Conservation (phyloP, 306 rosid genomes). For the Phaseolus lunatus region DNA sequence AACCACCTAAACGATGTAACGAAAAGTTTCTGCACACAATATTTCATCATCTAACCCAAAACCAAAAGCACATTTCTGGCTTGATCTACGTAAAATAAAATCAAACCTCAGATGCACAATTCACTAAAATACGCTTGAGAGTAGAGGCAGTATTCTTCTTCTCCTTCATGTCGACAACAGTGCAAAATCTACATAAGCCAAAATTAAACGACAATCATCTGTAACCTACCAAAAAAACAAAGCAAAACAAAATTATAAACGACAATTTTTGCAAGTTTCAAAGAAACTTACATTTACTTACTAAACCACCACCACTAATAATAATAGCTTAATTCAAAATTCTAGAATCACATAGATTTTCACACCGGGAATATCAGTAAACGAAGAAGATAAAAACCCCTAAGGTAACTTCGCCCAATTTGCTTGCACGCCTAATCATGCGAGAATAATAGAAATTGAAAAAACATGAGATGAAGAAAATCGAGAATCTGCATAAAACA, state of each 20-base stretch:
- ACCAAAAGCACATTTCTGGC: conserved; percentile 26
- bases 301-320: neutral
- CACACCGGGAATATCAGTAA: conserved; percentile 15
- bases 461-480: neutral
- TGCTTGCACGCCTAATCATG: neutral
- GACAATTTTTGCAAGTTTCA: conserved; percentile 3
- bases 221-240: neutral
- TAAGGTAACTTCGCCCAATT: conserved; percentile 2
- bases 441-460: neutral
- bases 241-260: neutral
- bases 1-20: conserved; percentile 12
- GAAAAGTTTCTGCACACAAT: conserved; percentile 16
- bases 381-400: conserved; percentile 30
- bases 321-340: conserved; percentile 11
- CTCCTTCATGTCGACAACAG: conserved; percentile 77
- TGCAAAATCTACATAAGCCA: conserved; percentile 40
- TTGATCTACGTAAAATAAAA: conserved; percentile 16
- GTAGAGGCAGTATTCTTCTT: conserved; percentile 71
- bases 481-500: neutral
- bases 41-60: conserved; percentile 25
- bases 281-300: conserved; percentile 7
- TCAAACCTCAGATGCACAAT: conserved; percentile 87
- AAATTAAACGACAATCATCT: conserved; percentile 25
- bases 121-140: conserved; percentile 75
- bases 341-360: conserved; percentile 37